A percentile compares a stretch with the other conserved stretches of the same genome.
Evolutionary conservation across 306 rosid genomes (phyloP).

Genomic region (Senna tora): DNA sequence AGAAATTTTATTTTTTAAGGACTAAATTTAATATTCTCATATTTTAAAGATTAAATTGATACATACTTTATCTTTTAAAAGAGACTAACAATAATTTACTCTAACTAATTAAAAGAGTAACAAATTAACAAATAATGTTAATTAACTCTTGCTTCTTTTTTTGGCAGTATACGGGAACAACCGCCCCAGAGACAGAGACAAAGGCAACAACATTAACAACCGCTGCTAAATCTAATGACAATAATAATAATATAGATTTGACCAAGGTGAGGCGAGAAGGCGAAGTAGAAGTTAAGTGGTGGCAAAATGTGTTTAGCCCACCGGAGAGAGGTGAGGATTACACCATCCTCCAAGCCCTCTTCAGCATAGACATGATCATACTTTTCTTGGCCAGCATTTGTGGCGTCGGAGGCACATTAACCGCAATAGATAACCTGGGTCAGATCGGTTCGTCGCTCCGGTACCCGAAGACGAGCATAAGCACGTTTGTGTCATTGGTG

Average conservation of each 20-base stretch:
- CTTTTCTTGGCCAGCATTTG: constrained; percentile 55
- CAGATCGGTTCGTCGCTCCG: constrained; percentile 59
- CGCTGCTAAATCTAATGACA: too few species aligned
- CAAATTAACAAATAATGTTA: too few species aligned
- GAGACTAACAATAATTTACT: too few species aligned
- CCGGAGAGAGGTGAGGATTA: constrained; percentile 63
- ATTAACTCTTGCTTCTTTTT: too few species aligned
- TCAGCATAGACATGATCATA: constrained; percentile 62
- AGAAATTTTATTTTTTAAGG: too few species aligned
- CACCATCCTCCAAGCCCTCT: constrained; percentile 66
- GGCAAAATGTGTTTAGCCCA: constrained; percentile 52
- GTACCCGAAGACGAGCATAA: constrained; percentile 53
- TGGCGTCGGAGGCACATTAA: constrained; percentile 62
- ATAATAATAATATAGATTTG: background rate
- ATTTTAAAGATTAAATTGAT: too few species aligned
- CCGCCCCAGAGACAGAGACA: too few species aligned
- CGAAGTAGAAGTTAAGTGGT: constrained; percentile 39
- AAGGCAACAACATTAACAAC: background rate
- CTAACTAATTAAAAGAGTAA: too few species aligned
- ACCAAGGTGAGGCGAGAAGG: background rate
- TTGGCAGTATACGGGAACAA: too few species aligned
- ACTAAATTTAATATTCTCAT: too few species aligned
- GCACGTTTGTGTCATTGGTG: constrained; percentile 65
- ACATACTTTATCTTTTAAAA: too few species aligned
- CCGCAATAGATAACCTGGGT: constrained; percentile 60